These are phyloP conservation scores for Parachaetomium inaequale DNA, from an alignment of 495 filamentous ascomycete species.

Conservation along the genomic window DNA sequence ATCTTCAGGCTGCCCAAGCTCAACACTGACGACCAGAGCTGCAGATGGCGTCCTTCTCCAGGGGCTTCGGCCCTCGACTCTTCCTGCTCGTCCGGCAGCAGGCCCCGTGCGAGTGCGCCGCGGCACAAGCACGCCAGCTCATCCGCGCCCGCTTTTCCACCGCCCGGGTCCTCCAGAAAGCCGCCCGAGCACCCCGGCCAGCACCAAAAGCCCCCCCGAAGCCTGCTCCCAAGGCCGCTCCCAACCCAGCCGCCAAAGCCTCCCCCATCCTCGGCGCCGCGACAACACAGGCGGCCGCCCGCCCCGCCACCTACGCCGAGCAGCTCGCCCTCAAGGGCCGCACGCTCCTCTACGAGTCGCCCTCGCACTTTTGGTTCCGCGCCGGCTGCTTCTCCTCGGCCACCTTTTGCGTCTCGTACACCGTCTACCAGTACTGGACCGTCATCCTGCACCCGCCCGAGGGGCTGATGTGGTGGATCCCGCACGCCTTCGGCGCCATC, in stretches of 20 bases:
- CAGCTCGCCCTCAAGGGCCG: constrained; percentile 43
- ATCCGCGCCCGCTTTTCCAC: constrained; percentile 14
- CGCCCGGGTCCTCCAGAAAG: constrained; percentile 21
- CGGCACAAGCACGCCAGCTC: constrained; percentile 3
- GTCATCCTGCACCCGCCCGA: constrained; percentile 43
- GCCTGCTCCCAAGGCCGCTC: neutral
- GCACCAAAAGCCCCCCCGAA: neutral
- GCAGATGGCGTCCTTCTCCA: constrained; percentile 29
- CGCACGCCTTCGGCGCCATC: constrained; percentile 42
- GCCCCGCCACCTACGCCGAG: constrained; percentile 36
- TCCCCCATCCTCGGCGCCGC: neutral
- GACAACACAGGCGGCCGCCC: neutral
- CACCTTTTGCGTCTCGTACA: constrained; percentile 55
- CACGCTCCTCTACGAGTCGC: constrained; percentile 58
- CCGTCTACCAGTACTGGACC: constrained; percentile 52
- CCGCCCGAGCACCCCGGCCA: neutral
- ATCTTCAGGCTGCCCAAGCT: neutral
- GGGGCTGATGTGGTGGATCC: constrained; percentile 43
- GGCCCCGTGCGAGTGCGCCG: constrained; percentile 15
- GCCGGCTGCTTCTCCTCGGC: constrained; percentile 53
- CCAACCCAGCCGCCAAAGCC: constrained; percentile 3
- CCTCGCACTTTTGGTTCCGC: constrained; percentile 57
- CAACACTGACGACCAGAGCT: neutral
- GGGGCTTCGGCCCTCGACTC: constrained; percentile 19
- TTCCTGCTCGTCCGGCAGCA: constrained; percentile 18